Conservation (phyloP, 345 rosid genomes). For the Kandelia obovata region DNA sequence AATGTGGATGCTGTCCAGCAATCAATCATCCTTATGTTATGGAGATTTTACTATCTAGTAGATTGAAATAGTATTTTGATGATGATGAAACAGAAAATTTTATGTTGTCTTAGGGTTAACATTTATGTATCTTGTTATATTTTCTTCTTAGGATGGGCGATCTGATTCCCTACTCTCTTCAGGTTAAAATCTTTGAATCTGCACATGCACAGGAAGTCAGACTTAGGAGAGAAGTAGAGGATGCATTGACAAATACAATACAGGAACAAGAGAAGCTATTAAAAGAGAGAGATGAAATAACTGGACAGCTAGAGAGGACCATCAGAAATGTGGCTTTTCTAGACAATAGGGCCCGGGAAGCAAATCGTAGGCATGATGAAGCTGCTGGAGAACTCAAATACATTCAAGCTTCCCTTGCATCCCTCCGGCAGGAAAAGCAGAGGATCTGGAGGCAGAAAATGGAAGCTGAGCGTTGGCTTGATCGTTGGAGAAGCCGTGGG, state of each 20-base stretch:
- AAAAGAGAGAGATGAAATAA: slow-evolving; percentile 43
- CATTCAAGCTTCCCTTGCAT: slow-evolving; percentile 48
- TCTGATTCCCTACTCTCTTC: slow-evolving; percentile 16
- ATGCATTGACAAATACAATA: slow-evolving; percentile 28
- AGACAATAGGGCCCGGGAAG: slow-evolving; percentile 49
- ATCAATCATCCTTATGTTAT: not conserved
- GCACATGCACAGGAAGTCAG: slow-evolving; percentile 41
- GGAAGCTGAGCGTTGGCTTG: slow-evolving; percentile 68
- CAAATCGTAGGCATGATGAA: slow-evolving; percentile 45
- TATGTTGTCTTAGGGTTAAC: not conserved
- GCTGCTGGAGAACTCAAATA: slow-evolving; percentile 45
- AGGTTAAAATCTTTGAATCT: slow-evolving; percentile 48
- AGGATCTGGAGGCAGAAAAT: slow-evolving; percentile 51
- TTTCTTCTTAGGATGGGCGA: not conserved
- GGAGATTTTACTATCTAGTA: not conserved
- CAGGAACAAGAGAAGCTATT: slow-evolving; percentile 42
- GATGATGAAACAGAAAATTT: not conserved
- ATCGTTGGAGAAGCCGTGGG: slow-evolving; percentile 56
- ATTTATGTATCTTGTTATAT: slow-evolving; percentile 2
- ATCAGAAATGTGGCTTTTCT: slow-evolving; percentile 53
- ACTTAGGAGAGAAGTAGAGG: slow-evolving; percentile 48
- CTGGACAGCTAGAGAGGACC: slow-evolving; percentile 46
- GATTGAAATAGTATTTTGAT: not conserved
- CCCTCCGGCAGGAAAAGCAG: slow-evolving; percentile 57
- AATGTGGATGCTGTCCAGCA: too few species aligned